Conservation (phyloP, 768 basidiomycete genomes). For the Collybia mongolica region DNA sequence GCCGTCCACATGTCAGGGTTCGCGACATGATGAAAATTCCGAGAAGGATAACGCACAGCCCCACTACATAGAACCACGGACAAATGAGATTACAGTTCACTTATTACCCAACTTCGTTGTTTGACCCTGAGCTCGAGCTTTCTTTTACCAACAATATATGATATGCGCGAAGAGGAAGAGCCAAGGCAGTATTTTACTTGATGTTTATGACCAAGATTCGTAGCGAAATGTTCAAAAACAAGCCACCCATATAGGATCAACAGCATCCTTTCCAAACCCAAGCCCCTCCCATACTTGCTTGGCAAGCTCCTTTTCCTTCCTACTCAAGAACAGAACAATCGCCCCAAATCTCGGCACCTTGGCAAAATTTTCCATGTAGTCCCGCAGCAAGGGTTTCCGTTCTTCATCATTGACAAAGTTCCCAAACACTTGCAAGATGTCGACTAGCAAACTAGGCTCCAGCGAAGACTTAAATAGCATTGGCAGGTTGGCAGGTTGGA, state of each 20-base stretch:
- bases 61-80: too few relatives aligned
- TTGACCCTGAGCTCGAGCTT: too few relatives aligned
- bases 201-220: conserved; percentile 10
- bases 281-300: conserved; percentile 44
- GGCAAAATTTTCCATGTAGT: conserved; percentile 53
- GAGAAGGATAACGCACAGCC: too few relatives aligned
- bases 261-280: conserved; percentile 20
- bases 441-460: conserved; percentile 60
- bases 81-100: too few relatives aligned
- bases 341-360: conserved; percentile 63
- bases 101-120: too few relatives aligned
- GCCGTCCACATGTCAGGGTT: too few relatives aligned
- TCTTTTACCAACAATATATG: too few relatives aligned
- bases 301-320: conserved; percentile 48
- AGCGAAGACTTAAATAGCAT: conserved; percentile 67
- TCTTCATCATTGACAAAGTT: conserved; percentile 20
- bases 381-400: conserved; percentile 24
- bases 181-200: neutral
- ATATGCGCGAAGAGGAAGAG: neutral
- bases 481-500: conserved; percentile 56
- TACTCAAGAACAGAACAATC: conserved; percentile 60
- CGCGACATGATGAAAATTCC: too few relatives aligned
- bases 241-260: conserved; percentile 22
- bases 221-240: too few relatives aligned
- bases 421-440: conserved; percentile 53